Base-by-base conservation (phyloP, 139 green algal species). In the Diplosphaera chodatii region DNA sequence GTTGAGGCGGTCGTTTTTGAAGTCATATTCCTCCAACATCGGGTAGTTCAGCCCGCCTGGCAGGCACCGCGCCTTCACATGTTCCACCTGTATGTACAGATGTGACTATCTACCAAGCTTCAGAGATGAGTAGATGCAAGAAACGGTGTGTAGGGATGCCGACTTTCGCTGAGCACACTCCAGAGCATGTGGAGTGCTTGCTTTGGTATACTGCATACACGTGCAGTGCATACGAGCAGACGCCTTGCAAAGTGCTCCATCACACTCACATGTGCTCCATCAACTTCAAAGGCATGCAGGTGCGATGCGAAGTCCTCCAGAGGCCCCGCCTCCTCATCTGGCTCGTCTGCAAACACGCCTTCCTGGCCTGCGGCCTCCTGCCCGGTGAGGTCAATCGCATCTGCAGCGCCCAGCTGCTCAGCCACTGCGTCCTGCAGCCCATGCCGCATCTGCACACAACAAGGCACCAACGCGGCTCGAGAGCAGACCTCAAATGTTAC, bases 11-110 rank as follows among this genome's bases (percentile, higher is more conserved):
- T 97, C 92, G 74, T 93, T 88, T 25, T 84, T 80, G 80, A 97
- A 99, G 87, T 99, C 95, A 72, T 99, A 99, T 86, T 99, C 95
- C 74, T 99, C 95, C 69, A 98, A 80, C 87, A 98, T 95, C 4
- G 95, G 95, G 82, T 93, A 97, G 83, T 98, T 95, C 8, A 99
- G 81, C 10, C 81, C 86, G 4, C 81, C 82, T 15, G 92, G 94
- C 59, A 99, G 81, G 80, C 95, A 98, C 23, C 93, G 82, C 78
- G 85, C 73, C 86, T 98, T 98, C 40, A 99, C 94, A 31, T 88
- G 78, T 86, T 99, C 94, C 56, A 98, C 92, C 88, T 96, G 82
- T 2, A n/a, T n/a, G n/a, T n/a, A n/a, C n/a, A n/a, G n/a, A n/a
- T n/a, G n/a, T n/a, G n/a, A n/a, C n/a, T n/a, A n/a, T n/a, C n/a